These are phyloP conservation scores for Blastocystis hominis DNA, from an alignment of 352 stramenopile species.

Conservation along the genomic window DNA sequence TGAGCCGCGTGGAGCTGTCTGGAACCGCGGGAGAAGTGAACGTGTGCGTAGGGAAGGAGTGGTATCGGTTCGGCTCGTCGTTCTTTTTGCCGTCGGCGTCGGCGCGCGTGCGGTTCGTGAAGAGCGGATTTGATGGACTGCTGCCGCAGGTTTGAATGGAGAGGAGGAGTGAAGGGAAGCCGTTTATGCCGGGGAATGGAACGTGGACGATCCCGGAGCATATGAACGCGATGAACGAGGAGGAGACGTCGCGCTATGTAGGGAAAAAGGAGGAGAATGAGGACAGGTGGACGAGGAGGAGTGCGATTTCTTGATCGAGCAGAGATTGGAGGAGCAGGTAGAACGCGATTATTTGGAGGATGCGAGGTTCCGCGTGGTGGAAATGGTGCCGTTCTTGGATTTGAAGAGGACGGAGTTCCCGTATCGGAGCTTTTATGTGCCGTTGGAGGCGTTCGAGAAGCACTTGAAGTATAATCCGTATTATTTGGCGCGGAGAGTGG, in stretches of 20 bases:
- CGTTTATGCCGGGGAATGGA: constrained; percentile 61
- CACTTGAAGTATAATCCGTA: not conserved
- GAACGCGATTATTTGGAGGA: constrained; percentile 18
- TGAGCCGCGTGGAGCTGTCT: constrained; percentile 67
- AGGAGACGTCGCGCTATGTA: constrained; percentile 71
- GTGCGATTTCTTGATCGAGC: constrained; percentile 73
- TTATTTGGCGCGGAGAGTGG: constrained; percentile 2
- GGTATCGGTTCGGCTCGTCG: constrained; percentile 72
- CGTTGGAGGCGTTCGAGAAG: not conserved
- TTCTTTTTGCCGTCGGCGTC: constrained; percentile 72
- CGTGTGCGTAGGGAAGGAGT: constrained; percentile 75
- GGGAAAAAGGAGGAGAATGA: too few relatives aligned
- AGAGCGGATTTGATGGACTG: constrained; percentile 69
- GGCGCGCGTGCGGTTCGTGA: constrained; percentile 69
- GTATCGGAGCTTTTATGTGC: constrained; percentile 21
- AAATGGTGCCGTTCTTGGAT: not conserved
- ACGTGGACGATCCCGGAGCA: constrained; percentile 69
- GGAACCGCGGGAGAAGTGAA: constrained; percentile 61
- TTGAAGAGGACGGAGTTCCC: not conserved
- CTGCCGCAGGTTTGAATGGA: constrained; percentile 70
- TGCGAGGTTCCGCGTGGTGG: not conserved
- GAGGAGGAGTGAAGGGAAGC: constrained; percentile 55
- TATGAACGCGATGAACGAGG: constrained; percentile 73
- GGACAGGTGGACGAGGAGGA: constrained; percentile 61
- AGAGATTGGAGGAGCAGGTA: constrained; percentile 63